Conservation (phyloP, 179 eudicot genomes). For the Pouteria campechiana region DNA sequence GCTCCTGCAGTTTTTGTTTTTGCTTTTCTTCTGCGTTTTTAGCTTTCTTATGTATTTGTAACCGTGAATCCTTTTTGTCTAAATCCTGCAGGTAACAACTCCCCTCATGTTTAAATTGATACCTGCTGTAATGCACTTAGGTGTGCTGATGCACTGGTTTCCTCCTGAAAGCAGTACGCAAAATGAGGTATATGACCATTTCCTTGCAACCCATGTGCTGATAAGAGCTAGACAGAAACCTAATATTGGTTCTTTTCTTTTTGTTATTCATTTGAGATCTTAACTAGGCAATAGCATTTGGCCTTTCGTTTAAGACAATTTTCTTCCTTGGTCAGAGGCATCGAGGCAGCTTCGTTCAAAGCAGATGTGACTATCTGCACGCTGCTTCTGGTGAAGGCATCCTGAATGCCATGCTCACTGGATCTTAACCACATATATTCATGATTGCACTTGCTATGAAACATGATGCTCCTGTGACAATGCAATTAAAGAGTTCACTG, state of each 20-base stretch:
- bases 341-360: not conserved
- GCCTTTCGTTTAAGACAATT: not conserved
- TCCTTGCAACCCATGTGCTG: not conserved
- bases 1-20: not conserved
- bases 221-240: too few relatives aligned
- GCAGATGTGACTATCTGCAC: not conserved
- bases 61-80: too few relatives aligned
- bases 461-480: too few relatives aligned
- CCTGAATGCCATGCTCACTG: too few relatives aligned
- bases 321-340: not conserved
- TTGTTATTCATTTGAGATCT: too few relatives aligned
- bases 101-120: conserved; percentile 82
- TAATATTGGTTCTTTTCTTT: too few relatives aligned
- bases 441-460: too few relatives aligned
- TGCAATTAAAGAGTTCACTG: not conserved
- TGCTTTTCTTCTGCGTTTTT: not conserved
- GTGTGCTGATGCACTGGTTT: conserved; percentile 97
- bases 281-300: too few relatives aligned
- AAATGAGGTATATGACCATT: conserved; percentile 42
- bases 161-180: conserved; percentile 51
- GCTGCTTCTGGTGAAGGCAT: too few relatives aligned
- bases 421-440: too few relatives aligned
- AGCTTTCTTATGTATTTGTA: too few relatives aligned
- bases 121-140: conserved; percentile 93
- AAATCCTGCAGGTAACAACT: conserved; percentile 68